Base-by-base conservation (phyloP, 176 grass and related monocot genomes). In the Eleusine indica region DNA sequence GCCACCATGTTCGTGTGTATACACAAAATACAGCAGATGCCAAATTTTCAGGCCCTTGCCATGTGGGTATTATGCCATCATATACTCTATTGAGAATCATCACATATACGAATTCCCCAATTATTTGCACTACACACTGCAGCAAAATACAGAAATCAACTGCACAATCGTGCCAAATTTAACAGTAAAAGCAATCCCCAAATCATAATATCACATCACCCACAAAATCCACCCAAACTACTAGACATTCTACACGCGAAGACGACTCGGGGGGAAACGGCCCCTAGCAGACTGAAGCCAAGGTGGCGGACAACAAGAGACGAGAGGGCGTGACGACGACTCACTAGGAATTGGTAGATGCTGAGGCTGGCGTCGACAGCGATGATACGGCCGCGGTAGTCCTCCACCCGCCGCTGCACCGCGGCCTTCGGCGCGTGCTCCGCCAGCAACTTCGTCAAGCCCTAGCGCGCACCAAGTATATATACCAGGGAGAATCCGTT, bases 261-360 rank as follows among this genome's bases (percentile, higher is more conserved):
- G 43, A 66, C 16, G 2, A 38, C 14, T 79, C 2, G 3, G 11
- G 4, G 4, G 62, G 43, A 3, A 40, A 69, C 32, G 16, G 15
- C 42, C 15, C 22, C 41, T 28, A 68, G 18, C n/a, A 10, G 70
- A 71, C 37, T 49, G 53, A 85, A 70, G n/a, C 41, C 0, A 54
- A 46, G 32, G 35, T 51, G 70, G 1, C 5, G 18, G 69, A 18
- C 9, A 88, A 8, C 10, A 21, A 63, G 21, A 29, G 18, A 3
- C 68, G 74, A 64, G 49, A 19, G 9, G 68, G 8, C n/a, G 56
- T 2, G 38, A 21, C 21, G 43, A 58, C 61, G 61, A 64, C 82
- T 78, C 28, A 98, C 96, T 13, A 95, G 92, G 66, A 97, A 93
- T 49, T 95, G 95, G 82, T 98, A 95, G 76, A 98, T 95, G 89